A percentile compares a stretch with the other conserved stretches of the same genome.
Conservation (phyloP, 73 alveolate species). For the Effrenium voratum region DNA sequence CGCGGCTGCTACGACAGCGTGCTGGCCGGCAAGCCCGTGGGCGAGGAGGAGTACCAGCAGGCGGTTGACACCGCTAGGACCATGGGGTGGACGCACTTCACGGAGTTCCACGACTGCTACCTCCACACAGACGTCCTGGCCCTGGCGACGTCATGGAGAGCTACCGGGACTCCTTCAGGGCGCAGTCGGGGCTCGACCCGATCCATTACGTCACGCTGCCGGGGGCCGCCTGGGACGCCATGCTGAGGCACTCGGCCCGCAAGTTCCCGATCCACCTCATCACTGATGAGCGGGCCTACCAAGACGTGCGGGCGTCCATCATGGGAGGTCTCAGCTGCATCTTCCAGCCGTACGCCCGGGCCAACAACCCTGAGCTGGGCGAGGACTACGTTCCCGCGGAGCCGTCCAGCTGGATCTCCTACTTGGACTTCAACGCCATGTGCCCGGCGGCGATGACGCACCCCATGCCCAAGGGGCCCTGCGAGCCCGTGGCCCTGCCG, state of each 20-base stretch:
- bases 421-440: not conserved
- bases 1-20: not conserved
- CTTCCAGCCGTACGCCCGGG: not conserved
- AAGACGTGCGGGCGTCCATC: not conserved
- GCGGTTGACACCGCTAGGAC: not conserved
- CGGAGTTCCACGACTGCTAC: not conserved
- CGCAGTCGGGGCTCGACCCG: slow-evolving; percentile 4
- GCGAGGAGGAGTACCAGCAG: not conserved
- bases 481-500: not conserved
- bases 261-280: not conserved
- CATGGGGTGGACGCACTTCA: not conserved
- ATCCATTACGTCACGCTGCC: not conserved
- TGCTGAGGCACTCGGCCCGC: not conserved
- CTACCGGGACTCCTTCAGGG: not conserved
- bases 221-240: slow-evolving; percentile 6
- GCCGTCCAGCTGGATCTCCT: not conserved
- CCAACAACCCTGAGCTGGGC: slow-evolving; percentile 2
- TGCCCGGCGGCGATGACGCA: not conserved
- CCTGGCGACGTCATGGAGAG: not conserved
- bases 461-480: not conserved
- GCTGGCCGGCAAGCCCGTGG: not conserved
- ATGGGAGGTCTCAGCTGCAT: slow-evolving; percentile 5
- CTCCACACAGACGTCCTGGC: not conserved
- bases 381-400: not conserved
- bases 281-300: not conserved